phyloP scores from a whole-genome alignment of 202 grass and related monocot genomes.

The Brachypodium distachyon region DNA sequence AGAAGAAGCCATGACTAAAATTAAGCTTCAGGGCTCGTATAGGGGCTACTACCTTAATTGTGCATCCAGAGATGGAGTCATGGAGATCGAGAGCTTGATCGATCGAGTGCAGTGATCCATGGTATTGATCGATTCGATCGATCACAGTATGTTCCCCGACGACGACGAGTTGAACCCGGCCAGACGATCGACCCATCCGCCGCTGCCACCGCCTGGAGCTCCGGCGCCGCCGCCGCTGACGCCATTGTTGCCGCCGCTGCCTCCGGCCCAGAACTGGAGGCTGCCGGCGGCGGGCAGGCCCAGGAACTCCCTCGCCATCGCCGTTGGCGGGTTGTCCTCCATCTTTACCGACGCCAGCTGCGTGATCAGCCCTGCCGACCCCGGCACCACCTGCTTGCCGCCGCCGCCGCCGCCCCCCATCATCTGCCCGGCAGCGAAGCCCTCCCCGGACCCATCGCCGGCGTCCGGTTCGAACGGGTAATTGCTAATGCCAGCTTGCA shows the following conservation, averaged over 20 bases:
- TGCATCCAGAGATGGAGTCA: too few relatives aligned
- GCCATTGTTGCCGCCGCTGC: constrained; percentile 8
- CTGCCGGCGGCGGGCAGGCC: constrained; percentile 46
- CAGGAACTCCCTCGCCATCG: constrained; percentile 39
- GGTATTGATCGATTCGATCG: too few relatives aligned
- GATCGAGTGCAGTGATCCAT: neutral
- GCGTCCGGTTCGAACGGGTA: constrained; percentile 38
- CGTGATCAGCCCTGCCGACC: constrained; percentile 43
- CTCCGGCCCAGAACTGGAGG: constrained; percentile 64
- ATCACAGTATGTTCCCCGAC: constrained; percentile 62
- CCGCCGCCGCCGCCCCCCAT: neutral
- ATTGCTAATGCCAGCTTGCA: constrained; percentile 40
- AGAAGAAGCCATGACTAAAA: constrained; percentile 79
- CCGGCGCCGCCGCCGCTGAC: neutral
- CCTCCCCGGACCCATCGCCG: constrained; percentile 15
- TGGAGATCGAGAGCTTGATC: too few relatives aligned
- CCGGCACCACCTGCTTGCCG: constrained; percentile 27
- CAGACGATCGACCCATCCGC: constrained; percentile 23
- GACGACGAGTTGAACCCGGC: constrained; percentile 68
- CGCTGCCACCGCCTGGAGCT: constrained; percentile 9
- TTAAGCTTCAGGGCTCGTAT: constrained; percentile 60
- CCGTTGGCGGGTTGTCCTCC: constrained; percentile 45
- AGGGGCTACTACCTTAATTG: constrained; percentile 41
- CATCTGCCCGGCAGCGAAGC: constrained; percentile 25
- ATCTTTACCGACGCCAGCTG: constrained; percentile 72